Evolutionary conservation across 805 yeast genomes (phyloP), one percentile per base, ranked within the genome.

Genomic region (Yarrowia alimentaria): DNA sequence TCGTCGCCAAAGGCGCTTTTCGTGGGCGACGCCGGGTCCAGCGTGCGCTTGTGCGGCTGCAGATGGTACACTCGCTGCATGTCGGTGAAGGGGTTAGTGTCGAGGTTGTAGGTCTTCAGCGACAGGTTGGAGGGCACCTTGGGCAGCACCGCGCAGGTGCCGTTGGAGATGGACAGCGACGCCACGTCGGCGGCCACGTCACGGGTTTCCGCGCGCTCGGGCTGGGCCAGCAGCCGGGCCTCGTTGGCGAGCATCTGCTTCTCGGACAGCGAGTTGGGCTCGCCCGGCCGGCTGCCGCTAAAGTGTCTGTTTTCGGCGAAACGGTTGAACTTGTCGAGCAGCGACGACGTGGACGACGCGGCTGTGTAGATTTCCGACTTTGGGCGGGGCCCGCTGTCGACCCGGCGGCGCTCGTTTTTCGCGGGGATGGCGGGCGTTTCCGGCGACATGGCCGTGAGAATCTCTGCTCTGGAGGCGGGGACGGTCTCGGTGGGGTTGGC

Each of bases 81-180:
- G 11, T 40, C 47, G 7, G 47, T 26, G 10, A 40, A 40, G 4
- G 47, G 47, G 33, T 40, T 40, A 9, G 28, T 33, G 2, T 32
- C 25, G 11, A 1, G 18, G 25, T 40, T 33, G 2, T 33, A 33
- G 1, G 31, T 24, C 22, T 11, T 13, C 16, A 40, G 47, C 2
- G 19, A 11, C 9, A 25, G 10, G 19, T 12, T 16, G 14, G 47
- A 40, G 10, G 33, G 10, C 19, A 40, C 47, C 20, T 40, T 40
- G 17, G 47, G 47, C 10, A 40, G 47, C 12, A 40, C 33, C 25
- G 26, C 28, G 47, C 47, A 40, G 7, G 47, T 26, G 6, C 47
- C 47, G 19, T 40, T 40, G 18, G 47, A 40, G 17, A 40, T 40
- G 9, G 47, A 40, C 10, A 40, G 22, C 0, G 47, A 40, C 9